phyloP scores from a whole-genome alignment of 768 basidiomycete genomes.

The Asterophora lycoperdoides region DNA sequence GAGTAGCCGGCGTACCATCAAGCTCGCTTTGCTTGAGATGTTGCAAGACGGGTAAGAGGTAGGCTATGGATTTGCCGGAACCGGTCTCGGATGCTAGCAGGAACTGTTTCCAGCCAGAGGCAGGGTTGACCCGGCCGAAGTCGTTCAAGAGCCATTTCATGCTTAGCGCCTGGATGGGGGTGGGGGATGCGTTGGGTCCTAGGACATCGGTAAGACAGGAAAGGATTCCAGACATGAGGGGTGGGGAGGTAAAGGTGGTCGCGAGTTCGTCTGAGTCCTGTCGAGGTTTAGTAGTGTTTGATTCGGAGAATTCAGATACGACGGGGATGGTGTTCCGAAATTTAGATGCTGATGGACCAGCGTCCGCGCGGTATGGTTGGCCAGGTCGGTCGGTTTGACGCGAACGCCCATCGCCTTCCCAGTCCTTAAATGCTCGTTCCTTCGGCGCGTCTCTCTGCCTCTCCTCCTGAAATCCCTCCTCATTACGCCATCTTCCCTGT shows the following conservation, averaged over 20 bases:
- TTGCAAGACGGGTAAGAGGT: slow-evolving; percentile 81
- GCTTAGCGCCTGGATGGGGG: slow-evolving; percentile 75
- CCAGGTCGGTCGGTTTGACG: not conserved
- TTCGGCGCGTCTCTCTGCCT: not conserved
- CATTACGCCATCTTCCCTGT: not conserved
- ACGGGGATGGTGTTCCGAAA: not conserved
- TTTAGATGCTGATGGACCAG: not conserved
- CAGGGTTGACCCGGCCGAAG: slow-evolving; percentile 9
- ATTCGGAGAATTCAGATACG: slow-evolving; percentile 13
- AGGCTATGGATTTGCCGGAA: slow-evolving; percentile 89
- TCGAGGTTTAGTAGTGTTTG: slow-evolving; percentile 1
- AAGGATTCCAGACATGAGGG: slow-evolving; percentile 62
- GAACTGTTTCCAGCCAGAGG: slow-evolving; percentile 41
- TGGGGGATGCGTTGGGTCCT: slow-evolving; percentile 55
- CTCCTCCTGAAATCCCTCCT: not conserved
- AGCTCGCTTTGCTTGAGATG: slow-evolving; percentile 65
- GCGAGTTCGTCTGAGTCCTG: slow-evolving; percentile 21
- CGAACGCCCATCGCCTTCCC: not conserved
- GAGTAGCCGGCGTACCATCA: slow-evolving; percentile 10
- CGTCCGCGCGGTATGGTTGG: not conserved
- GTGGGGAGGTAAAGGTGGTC: slow-evolving; percentile 59
- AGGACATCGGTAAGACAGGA: slow-evolving; percentile 53
- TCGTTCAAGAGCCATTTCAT: slow-evolving; percentile 56
- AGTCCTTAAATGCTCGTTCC: not conserved
- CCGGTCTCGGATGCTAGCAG: slow-evolving; percentile 88